Conservation (phyloP, 2,329 filamentous ascomycete genomes). For the Epichloe elymi region DNA sequence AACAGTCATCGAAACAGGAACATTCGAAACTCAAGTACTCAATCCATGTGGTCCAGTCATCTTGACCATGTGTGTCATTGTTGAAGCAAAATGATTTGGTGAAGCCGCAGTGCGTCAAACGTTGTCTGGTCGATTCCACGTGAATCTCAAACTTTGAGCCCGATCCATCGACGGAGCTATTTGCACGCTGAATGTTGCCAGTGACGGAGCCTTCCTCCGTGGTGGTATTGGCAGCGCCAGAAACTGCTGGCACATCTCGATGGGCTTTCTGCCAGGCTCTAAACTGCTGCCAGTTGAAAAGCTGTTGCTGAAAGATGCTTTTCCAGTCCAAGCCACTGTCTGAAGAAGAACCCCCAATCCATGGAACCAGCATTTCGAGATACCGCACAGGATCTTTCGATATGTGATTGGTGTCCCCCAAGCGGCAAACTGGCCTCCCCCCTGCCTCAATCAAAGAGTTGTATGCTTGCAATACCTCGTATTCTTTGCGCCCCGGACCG, state of each 20-base stretch:
- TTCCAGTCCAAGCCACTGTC: constrained; percentile 2
- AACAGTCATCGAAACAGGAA: constrained; percentile 1
- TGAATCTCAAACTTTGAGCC: not conserved
- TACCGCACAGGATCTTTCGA: constrained; percentile 1
- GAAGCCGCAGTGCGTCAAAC: constrained; percentile 1
- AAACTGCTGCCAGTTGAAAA: constrained; percentile 4
- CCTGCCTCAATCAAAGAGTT: constrained; percentile 2
- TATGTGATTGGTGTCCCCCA: not conserved
- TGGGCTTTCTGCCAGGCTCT: constrained; percentile 3
- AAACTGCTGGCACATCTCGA: not conserved
- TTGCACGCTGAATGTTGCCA: no score
- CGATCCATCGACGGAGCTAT: not conserved
- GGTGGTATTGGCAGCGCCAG: not conserved
- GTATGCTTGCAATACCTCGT: constrained; percentile 4
- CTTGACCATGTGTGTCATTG: not conserved
- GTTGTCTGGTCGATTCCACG: not conserved
- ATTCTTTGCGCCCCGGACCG: constrained; percentile 4
- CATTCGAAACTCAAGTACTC: constrained; percentile 6
- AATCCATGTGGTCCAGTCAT: constrained; percentile 5
- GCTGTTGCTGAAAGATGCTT: constrained; percentile 2
- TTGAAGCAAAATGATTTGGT: constrained; percentile 2
- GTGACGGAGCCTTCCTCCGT: not conserved
- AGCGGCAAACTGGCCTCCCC: constrained; percentile 3
- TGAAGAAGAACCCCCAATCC: not conserved
- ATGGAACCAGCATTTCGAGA: constrained; percentile 1